Conservation (phyloP, 345 rosid genomes). For the Viola odorata region DNA sequence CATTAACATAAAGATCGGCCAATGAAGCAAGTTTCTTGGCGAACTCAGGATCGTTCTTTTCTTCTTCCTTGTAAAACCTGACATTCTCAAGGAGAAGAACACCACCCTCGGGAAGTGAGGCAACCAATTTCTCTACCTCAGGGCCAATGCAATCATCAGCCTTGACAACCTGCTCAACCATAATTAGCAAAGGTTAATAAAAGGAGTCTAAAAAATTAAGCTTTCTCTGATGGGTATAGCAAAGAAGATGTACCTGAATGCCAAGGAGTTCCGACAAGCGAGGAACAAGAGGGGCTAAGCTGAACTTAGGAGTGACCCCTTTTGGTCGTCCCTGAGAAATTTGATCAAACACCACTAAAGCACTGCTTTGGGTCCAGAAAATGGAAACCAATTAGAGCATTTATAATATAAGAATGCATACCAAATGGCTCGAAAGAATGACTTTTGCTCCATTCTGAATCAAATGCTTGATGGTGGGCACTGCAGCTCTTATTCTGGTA, state of each 20-base stretch:
- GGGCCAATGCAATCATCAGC: conserved; percentile 77
- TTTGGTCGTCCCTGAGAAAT: conserved; percentile 73
- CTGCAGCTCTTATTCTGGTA: conserved; percentile 32
- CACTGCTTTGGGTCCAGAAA: no score
- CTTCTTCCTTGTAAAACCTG: conserved; percentile 89
- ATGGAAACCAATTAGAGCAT: no score
- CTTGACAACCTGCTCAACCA: conserved; percentile 40
- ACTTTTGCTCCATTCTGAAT: conserved; percentile 17
- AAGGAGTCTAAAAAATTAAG: no score
- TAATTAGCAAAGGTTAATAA: no score
- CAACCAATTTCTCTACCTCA: conserved; percentile 71
- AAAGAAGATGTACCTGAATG: conserved; percentile 25
- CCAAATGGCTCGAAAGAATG: conserved; percentile 26
- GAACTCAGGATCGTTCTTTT: conserved; percentile 88
- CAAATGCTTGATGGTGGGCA: conserved; percentile 30
- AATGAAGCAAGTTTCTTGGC: conserved; percentile 64
- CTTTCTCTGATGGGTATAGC: no score
- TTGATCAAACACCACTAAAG: neutral
- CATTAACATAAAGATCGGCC: conserved; percentile 29
- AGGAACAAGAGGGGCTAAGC: conserved; percentile 89
- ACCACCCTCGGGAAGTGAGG: conserved; percentile 63
- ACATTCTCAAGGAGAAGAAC: conserved; percentile 87
- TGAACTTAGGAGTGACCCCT: conserved; percentile 91
- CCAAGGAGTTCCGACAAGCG: conserved; percentile 87
- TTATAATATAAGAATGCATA: neutral